Evolutionary conservation across 2,329 filamentous ascomycete species (phyloP).

Genomic region (Cladosporium sp.): DNA sequence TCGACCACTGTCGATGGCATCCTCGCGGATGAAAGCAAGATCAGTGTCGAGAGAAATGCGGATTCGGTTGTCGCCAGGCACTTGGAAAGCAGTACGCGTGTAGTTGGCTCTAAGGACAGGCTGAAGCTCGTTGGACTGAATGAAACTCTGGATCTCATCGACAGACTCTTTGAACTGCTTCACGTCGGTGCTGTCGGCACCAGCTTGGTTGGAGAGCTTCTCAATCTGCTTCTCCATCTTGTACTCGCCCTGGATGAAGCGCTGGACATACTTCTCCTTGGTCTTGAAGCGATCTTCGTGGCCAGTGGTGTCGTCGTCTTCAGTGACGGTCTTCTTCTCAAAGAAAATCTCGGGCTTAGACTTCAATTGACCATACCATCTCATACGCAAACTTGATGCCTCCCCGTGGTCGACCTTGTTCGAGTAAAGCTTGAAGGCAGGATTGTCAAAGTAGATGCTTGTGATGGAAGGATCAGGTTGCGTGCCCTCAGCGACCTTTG

Average conservation of each 20-base stretch:
- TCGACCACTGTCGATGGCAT: conserved; percentile 70
- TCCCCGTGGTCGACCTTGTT: conserved; percentile 75
- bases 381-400: conserved; percentile 75
- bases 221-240: conserved; percentile 84
- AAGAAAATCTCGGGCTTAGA: conserved; percentile 74
- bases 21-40: conserved; percentile 76
- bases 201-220: conserved; percentile 75
- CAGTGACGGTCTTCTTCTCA: conserved; percentile 82
- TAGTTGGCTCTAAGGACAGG: conserved; percentile 90
- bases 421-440: conserved; percentile 78
- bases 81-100: conserved; percentile 91
- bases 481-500: conserved; percentile 73
- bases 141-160: conserved; percentile 71
- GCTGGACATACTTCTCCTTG: conserved; percentile 90
- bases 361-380: conserved; percentile 85
- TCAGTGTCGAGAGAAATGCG: conserved; percentile 91
- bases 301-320: conserved; percentile 60
- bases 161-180: conserved; percentile 67
- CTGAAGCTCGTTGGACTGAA: conserved; percentile 70
- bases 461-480: conserved; percentile 84
- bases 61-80: conserved; percentile 83
- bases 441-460: conserved; percentile 91
- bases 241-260: conserved; percentile 82
- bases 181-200: conserved; percentile 61
- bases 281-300: conserved; percentile 76